Percentiles rank a stretch among this genome's conserved stretches.
Evolutionary conservation across 257 asterid species (phyloP).

Genomic region (Pogostemon cablin): DNA sequence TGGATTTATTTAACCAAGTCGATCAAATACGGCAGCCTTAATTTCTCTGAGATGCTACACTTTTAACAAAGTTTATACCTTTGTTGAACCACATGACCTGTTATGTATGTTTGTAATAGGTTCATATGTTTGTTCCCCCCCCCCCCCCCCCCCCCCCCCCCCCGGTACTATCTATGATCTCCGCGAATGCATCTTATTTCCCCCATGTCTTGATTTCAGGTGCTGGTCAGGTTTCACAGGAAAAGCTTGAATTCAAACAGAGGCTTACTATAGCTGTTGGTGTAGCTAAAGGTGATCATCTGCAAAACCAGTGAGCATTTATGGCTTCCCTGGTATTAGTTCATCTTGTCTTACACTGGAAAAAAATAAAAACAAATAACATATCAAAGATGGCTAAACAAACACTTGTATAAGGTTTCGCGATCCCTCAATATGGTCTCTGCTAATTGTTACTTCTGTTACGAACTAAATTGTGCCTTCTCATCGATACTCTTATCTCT

Average conservation of each 20-base stretch:
- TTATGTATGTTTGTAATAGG: too few species aligned
- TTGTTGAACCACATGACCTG: slow-evolving; percentile 4
- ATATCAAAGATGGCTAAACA: slow-evolving; percentile 31
- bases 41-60: slow-evolving; percentile 7
- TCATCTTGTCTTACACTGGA: slow-evolving; percentile 48
- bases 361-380: slow-evolving; percentile 23
- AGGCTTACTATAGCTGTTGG: slow-evolving; percentile 94
- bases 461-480: slow-evolving; percentile 29
- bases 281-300: slow-evolving; percentile 99
- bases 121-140: background rate
- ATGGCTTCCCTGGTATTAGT: slow-evolving; percentile 79
- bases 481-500: slow-evolving; percentile 30
- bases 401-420: slow-evolving; percentile 37
- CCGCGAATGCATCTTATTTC: slow-evolving; percentile 23
- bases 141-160: background rate
- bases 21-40: slow-evolving; percentile 1
- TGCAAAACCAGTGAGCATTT: slow-evolving; percentile 97
- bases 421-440: slow-evolving; percentile 18
- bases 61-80: slow-evolving; percentile 11
- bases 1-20: slow-evolving; percentile 12
- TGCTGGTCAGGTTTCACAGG: slow-evolving; percentile 77
- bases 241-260: slow-evolving; percentile 94
- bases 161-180: background rate
- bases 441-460: slow-evolving; percentile 24
- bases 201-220: slow-evolving; percentile 50